Evolutionary conservation across 2,329 filamentous ascomycete genomes (phyloP).

Genomic region (Aspergillus nomiae): DNA sequence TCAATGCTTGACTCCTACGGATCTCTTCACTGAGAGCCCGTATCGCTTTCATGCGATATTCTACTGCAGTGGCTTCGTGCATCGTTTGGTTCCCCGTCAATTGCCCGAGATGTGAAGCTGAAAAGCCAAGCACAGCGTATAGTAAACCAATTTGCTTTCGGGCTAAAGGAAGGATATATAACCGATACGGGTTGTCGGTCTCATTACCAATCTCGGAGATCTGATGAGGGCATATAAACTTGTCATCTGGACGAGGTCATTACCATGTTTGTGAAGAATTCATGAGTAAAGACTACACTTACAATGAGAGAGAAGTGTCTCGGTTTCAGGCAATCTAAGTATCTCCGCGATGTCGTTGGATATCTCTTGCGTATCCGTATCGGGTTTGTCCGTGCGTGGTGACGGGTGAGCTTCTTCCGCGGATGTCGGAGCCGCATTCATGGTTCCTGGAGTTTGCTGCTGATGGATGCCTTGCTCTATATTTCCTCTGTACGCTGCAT

Average conservation of each 20-base stretch:
- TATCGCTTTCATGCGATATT: constrained; percentile 33
- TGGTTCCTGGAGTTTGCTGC: not conserved
- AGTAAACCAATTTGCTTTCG: constrained; percentile 30
- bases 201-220: constrained; percentile 26
- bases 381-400: not conserved
- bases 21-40: constrained; percentile 28
- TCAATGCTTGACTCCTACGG: constrained; percentile 26
- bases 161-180: constrained; percentile 32
- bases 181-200: constrained; percentile 30
- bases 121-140: constrained; percentile 31
- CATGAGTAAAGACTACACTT: not conserved
- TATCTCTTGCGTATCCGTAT: not conserved
- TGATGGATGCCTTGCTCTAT: not conserved
- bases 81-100: constrained; percentile 21
- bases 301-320: constrained; percentile 27
- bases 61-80: constrained; percentile 28
- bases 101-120: constrained; percentile 31
- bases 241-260: constrained; percentile 25
- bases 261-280: not conserved
- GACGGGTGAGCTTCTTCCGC: not conserved
- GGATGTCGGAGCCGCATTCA: not conserved
- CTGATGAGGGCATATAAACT: constrained; percentile 32
- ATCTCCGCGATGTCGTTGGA: constrained; percentile 9
- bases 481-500: not conserved
- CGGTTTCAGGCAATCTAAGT: constrained; percentile 17